A percentile compares a stretch with the other conserved stretches of the same genome.
Conservation (phyloP, 352 stramenopile species). For the Elongisporangium senticosum region DNA sequence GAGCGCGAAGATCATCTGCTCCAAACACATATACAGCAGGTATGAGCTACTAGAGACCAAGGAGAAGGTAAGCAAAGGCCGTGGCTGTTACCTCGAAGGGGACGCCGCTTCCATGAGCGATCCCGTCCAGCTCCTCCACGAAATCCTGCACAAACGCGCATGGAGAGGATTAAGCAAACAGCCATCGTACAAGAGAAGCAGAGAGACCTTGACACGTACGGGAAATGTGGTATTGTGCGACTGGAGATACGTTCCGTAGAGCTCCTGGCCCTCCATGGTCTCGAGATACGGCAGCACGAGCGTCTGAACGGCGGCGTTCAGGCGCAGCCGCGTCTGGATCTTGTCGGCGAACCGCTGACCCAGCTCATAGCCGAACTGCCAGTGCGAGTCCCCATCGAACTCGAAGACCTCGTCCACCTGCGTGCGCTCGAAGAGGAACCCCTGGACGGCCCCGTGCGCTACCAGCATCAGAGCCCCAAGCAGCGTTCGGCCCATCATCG, state of each 20-base stretch:
- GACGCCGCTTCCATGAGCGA: constrained; percentile 50
- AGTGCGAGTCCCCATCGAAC: constrained; percentile 57
- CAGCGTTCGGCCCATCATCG: no score
- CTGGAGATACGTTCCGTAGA: constrained; percentile 42
- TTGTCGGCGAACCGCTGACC: constrained; percentile 41
- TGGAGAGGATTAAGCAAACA: neutral
- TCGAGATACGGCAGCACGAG: constrained; percentile 49
- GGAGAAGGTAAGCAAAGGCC: no score
- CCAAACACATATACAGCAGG: neutral
- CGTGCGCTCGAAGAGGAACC: neutral
- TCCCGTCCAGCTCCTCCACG: constrained; percentile 55
- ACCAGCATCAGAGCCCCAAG: no score
- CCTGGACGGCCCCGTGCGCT: no score
- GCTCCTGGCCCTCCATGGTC: constrained; percentile 23
- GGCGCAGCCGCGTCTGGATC: constrained; percentile 35
- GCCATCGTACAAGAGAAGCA: neutral
- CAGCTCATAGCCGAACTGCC: constrained; percentile 45
- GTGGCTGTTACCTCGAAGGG: constrained; percentile 31
- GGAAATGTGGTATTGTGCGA: constrained; percentile 47
- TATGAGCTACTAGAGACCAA: neutral
- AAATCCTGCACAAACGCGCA: constrained; percentile 32
- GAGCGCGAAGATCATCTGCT: constrained; percentile 55
- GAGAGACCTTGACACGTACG: constrained; percentile 16
- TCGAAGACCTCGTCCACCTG: constrained; percentile 38
- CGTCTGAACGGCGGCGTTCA: constrained; percentile 49